Base-by-base conservation (phyloP, 805 yeast genomes). In the Scheffersomyces spartinae region DNA sequence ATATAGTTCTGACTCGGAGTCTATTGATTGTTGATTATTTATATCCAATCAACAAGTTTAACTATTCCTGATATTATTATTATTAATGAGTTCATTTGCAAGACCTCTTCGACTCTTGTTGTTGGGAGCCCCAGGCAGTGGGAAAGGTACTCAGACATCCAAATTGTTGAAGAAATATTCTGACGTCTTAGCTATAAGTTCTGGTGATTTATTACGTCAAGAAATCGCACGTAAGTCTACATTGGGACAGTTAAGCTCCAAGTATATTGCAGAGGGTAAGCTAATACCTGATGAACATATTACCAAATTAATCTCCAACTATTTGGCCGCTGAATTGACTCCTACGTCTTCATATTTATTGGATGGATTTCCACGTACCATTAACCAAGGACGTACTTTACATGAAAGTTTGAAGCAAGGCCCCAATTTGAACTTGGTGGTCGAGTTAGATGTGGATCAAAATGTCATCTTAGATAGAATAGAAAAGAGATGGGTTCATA, bases 41-140 rank as follows among this genome's bases (percentile, higher is more conserved):
- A 7, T 8, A 18, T 18, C 9, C 20, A n/a, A 18, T 18, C 9
- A n/a, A 18, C 9, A n/a, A 18, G 12, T 17, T 8, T 17, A n/a
- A 16, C 12, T 18, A 12, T 13, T 18, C 18, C 18, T 12, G 17
- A 17, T 17, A 17, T 9, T 5, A 7, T 11, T 16, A 9, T 6
- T 11, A 15, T 7, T 5, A 23, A 23, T 11, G 7, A 18, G 21
- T 18, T 24, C 17, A 12, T 23, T 26, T 9, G 24, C 27, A 13
- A 31, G 29, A 23, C 75, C 86, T 1, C 45, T 79, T 10, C 58
- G 95, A 39, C 50, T 84, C 19, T 61, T 86, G 15, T 58, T 86
- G 6, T 55, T 88, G 14, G 96, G 96, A 3, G 94, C 96, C 0
- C 97, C 97, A 1, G 97, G 97, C 0, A 68, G 95, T 1, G 97